phyloP scores from a whole-genome alignment of 225 moss, liverwort and hornwort species.

The Bryum argenteum region DNA sequence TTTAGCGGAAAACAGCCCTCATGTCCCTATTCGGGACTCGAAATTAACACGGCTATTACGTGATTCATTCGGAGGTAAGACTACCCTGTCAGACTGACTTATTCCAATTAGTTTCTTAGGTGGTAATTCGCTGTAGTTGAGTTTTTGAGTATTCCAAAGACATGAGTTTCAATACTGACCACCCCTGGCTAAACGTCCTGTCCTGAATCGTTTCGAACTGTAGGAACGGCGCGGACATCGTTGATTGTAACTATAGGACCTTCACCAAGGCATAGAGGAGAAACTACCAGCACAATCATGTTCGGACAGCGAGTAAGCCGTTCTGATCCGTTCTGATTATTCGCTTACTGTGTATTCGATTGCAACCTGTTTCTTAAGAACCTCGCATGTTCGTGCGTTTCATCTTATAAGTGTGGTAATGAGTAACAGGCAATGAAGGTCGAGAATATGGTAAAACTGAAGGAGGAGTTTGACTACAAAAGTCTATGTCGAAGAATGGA shows the following conservation, averaged over 20 bases:
- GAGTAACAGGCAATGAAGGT: slow-evolving; percentile 92
- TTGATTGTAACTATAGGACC: slow-evolving; percentile 96
- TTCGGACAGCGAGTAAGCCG: slow-evolving; percentile 90
- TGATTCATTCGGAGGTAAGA: slow-evolving; percentile 88
- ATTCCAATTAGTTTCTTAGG: background rate
- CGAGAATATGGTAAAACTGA: slow-evolving; percentile 94
- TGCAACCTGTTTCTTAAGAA: background rate
- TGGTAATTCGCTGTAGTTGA: background rate
- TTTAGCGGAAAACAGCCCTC: slow-evolving; percentile 88
- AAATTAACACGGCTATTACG: slow-evolving; percentile 91
- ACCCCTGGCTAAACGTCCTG: background rate
- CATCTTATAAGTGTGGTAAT: slow-evolving; percentile 16
- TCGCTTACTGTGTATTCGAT: background rate
- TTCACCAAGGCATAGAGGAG: slow-evolving; percentile 93
- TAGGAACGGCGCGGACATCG: slow-evolving; percentile 94
- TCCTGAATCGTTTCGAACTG: slow-evolving; percentile 13
- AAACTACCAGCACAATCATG: slow-evolving; percentile 92
- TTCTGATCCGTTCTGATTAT: background rate
- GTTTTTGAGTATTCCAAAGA: background rate
- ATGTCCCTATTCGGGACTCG: slow-evolving; percentile 95
- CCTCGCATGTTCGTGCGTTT: slow-evolving; percentile 3
- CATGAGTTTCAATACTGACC: background rate
- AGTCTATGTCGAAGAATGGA: slow-evolving; percentile 93
- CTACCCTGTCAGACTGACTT: background rate
- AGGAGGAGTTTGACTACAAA: slow-evolving; percentile 98